phyloP scores from a whole-genome alignment of 2,329 filamentous ascomycete species.

The Aspergillus unguis region DNA sequence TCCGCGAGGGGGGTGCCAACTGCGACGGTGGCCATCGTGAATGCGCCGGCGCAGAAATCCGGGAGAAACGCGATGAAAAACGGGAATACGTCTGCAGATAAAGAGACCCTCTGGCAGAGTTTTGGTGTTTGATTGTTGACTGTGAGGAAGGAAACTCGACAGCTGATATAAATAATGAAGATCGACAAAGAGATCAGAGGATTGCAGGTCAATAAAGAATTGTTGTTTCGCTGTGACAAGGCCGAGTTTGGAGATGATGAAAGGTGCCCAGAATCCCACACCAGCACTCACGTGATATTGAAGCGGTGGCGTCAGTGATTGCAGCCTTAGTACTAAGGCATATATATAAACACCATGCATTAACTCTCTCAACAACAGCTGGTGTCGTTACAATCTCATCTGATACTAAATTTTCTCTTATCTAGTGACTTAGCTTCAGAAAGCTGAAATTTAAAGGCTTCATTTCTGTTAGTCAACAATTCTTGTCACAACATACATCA shows the following conservation, averaged over 20 bases:
- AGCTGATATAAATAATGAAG: background rate
- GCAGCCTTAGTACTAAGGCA: background rate
- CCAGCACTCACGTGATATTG: slow-evolving; percentile 16
- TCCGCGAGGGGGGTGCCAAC: slow-evolving; percentile 80
- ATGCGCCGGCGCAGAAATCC: slow-evolving; percentile 9
- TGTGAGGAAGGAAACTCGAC: background rate
- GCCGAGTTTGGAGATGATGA: slow-evolving; percentile 20
- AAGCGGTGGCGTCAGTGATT: background rate
- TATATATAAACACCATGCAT: background rate
- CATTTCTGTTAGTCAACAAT: no score
- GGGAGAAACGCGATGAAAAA: slow-evolving; percentile 1
- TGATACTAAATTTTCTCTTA: no score
- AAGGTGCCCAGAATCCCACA: slow-evolving; percentile 16
- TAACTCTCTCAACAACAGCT: no score
- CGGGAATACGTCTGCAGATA: background rate
- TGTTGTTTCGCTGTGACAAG: slow-evolving; percentile 2
- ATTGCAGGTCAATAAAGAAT: slow-evolving; percentile 3
- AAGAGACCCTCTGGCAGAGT: background rate
- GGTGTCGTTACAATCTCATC: no score
- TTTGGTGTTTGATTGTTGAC: background rate
- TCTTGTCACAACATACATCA: no score
- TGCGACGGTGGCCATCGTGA: slow-evolving; percentile 69
- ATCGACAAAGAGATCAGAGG: background rate
- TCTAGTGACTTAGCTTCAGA: no score
- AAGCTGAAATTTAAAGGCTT: no score